Conservation (phyloP, 805 yeast genomes). For the Pichia thaimueangensis region DNA sequence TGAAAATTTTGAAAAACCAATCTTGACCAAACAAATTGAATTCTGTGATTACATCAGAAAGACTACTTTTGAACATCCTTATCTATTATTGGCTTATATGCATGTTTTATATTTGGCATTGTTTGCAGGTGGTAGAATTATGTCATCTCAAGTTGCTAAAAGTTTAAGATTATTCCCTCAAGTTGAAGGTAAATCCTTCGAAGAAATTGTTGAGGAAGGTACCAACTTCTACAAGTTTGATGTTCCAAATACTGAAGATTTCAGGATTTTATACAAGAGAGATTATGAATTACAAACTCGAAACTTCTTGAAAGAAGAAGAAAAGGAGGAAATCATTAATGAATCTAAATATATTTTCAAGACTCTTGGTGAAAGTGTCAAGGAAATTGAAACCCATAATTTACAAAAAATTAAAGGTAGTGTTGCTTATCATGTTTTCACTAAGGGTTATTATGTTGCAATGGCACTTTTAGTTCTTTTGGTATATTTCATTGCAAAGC, state of each 20-base stretch:
- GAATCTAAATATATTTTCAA: slow-evolving; percentile 62
- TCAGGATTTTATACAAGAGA: slow-evolving; percentile 62
- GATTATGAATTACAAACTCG: slow-evolving; percentile 76
- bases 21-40: slow-evolving; percentile 53
- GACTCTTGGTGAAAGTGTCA: slow-evolving; percentile 53
- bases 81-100: slow-evolving; percentile 68
- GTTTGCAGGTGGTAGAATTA: slow-evolving; percentile 78
- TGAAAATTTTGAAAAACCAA: slow-evolving; percentile 51
- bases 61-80: slow-evolving; percentile 56
- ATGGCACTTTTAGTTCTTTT: slow-evolving; percentile 30
- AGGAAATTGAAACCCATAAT: slow-evolving; percentile 65
- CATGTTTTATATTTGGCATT: slow-evolving; percentile 81
- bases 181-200: slow-evolving; percentile 57
- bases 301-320: slow-evolving; percentile 58
- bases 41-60: slow-evolving; percentile 55
- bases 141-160: slow-evolving; percentile 59
- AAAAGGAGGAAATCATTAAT: slow-evolving; percentile 62
- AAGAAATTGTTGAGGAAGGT: slow-evolving; percentile 54
- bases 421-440: slow-evolving; percentile 46
- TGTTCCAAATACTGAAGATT: slow-evolving; percentile 52
- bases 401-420: slow-evolving; percentile 47
- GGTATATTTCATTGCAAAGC: slow-evolving; percentile 25
- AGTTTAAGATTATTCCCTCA: slow-evolving; percentile 74
- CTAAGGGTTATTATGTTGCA: slow-evolving; percentile 45
- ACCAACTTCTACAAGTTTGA: slow-evolving; percentile 70